Percentiles rank a stretch among this genome's conserved stretches.
phyloP scores from a whole-genome alignment of 768 basidiomycete genomes.

The Boletus vermiculosoides region DNA sequence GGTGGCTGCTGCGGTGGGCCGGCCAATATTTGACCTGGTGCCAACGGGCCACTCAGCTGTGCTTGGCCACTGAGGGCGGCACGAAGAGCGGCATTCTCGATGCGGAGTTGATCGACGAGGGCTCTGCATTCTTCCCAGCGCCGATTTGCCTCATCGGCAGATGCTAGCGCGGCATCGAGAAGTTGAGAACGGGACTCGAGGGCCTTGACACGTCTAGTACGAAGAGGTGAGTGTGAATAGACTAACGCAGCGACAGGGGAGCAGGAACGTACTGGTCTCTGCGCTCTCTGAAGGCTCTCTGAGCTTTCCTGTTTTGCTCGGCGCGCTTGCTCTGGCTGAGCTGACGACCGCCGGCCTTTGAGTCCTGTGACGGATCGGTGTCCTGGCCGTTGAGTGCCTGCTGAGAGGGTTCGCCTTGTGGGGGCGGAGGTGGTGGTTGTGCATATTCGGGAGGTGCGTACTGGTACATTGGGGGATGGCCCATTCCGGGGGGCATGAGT shows the following conservation, averaged over 20 bases:
- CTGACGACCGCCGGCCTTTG: slow-evolving; percentile 43
- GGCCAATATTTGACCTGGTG: slow-evolving; percentile 27
- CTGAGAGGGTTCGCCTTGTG: slow-evolving; percentile 27
- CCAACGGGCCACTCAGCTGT: slow-evolving; percentile 34
- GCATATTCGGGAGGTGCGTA: slow-evolving; percentile 35
- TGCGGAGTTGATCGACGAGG: slow-evolving; percentile 81
- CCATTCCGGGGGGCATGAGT: slow-evolving; percentile 44
- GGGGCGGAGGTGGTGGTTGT: slow-evolving; percentile 28
- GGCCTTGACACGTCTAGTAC: slow-evolving; percentile 74
- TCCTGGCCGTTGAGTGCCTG: slow-evolving; percentile 26
- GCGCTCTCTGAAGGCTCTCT: slow-evolving; percentile 87
- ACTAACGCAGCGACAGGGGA: background rate
- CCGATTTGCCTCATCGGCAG: slow-evolving; percentile 84
- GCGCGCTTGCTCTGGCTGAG: slow-evolving; percentile 84
- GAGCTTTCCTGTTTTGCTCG: slow-evolving; percentile 93
- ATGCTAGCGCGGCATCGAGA: slow-evolving; percentile 80
- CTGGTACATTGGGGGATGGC: slow-evolving; percentile 33
- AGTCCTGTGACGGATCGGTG: slow-evolving; percentile 1
- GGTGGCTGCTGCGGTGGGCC: slow-evolving; percentile 22
- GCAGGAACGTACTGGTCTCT: slow-evolving; percentile 69
- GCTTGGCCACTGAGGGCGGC: slow-evolving; percentile 55
- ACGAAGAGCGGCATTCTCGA: slow-evolving; percentile 78
- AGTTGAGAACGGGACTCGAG: slow-evolving; percentile 84
- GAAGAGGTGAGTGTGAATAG: slow-evolving; percentile 12
- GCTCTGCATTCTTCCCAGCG: slow-evolving; percentile 91